These are phyloP conservation scores for Aspergillus wentii DNA, from an alignment of 495 filamentous ascomycete species.

Conservation along the genomic window DNA sequence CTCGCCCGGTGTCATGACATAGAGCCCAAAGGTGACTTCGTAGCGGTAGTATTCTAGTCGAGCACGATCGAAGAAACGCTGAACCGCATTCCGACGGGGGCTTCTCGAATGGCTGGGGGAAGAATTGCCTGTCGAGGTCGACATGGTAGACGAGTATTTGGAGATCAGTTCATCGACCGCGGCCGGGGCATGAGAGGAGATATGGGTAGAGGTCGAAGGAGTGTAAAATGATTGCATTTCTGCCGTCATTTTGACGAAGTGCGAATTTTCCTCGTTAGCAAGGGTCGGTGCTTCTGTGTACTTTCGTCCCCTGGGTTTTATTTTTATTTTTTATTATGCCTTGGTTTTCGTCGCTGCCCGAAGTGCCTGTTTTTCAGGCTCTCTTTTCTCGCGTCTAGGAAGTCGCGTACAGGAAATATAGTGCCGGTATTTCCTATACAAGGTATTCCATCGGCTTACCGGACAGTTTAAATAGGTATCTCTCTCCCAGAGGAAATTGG, in stretches of 20 bases:
- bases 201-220: slow-evolving; percentile 22
- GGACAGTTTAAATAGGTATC: too few species aligned
- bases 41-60: slow-evolving; percentile 70
- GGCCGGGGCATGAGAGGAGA: slow-evolving; percentile 27
- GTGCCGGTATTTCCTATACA: too few species aligned
- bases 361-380: not conserved
- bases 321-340: not conserved
- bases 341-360: too few species aligned
- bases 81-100: slow-evolving; percentile 20
- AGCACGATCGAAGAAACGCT: slow-evolving; percentile 46
- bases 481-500: too few species aligned
- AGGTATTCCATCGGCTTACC: too few species aligned
- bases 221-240: slow-evolving; percentile 39
- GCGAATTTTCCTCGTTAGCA: too few species aligned
- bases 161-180: slow-evolving; percentile 34
- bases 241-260: slow-evolving; percentile 25
- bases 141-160: slow-evolving; percentile 32
- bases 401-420: too few species aligned
- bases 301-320: not conserved
- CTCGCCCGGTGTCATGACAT: slow-evolving; percentile 68
- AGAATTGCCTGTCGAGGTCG: slow-evolving; percentile 5
- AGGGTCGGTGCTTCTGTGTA: too few species aligned
- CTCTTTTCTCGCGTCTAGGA: not conserved
- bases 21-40: slow-evolving; percentile 68
- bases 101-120: slow-evolving; percentile 8